Evolutionary conservation across 2,329 filamentous ascomycete species (phyloP).

Genomic region (Alternaria sp.): DNA sequence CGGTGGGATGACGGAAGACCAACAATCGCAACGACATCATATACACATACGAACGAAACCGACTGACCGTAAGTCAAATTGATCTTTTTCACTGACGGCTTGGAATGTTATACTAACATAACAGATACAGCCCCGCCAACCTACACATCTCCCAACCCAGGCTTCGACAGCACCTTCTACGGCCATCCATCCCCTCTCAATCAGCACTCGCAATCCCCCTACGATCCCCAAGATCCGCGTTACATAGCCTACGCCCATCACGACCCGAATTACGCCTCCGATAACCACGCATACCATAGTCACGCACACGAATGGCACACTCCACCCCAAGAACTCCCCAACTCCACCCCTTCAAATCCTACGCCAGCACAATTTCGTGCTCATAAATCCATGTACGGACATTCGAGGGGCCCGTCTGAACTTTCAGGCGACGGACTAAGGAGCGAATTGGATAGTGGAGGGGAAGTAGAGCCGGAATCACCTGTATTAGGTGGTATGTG

Average conservation of each 20-base stretch:
- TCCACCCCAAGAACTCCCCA: conserved; percentile 22
- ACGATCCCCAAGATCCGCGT: not conserved
- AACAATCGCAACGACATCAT: not conserved
- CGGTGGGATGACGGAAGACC: not conserved
- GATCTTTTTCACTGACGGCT: too few species aligned
- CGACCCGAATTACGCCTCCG: conserved; percentile 10
- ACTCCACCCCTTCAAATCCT: not conserved
- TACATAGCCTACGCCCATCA: not conserved
- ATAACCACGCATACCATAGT: not conserved
- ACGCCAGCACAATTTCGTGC: not conserved
- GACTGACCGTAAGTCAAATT: not conserved
- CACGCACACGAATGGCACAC: conserved; percentile 4
- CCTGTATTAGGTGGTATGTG: not conserved
- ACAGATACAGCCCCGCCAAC: conserved; percentile 16
- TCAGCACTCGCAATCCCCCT: not conserved
- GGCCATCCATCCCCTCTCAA: not conserved
- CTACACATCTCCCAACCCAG: conserved; percentile 10
- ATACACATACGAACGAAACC: not conserved
- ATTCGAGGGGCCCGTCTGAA: conserved; percentile 6
- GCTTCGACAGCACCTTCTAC: conserved; percentile 1
- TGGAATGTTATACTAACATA: not conserved
- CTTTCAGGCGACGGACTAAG: not conserved
- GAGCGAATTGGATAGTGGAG: not conserved
- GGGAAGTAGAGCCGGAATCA: not conserved
- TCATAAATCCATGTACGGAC: conserved; percentile 11